phyloP scores from a whole-genome alignment of 305 asterid species.

The Solanum hybrid region DNA sequence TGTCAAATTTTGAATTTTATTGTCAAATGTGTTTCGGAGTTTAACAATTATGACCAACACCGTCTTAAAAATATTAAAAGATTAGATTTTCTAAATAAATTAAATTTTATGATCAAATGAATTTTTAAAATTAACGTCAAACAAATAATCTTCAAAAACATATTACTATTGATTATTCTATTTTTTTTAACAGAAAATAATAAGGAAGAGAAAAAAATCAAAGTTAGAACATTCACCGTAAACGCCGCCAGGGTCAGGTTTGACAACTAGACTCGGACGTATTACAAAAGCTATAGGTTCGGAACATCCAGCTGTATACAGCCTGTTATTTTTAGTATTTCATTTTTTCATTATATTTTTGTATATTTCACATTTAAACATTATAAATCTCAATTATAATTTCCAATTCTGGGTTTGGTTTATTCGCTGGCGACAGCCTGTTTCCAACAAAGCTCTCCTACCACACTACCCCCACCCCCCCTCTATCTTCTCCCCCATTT shows the following conservation, averaged over 20 bases:
- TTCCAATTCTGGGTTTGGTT: conserved; percentile 26
- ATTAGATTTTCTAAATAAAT: too few species aligned
- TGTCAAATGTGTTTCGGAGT: too few species aligned
- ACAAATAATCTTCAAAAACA: not conserved
- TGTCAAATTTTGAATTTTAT: not conserved
- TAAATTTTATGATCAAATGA: too few species aligned
- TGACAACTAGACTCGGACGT: conserved; percentile 21
- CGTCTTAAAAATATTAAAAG: too few species aligned
- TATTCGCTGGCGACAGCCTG: conserved; percentile 77
- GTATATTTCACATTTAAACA: not conserved
- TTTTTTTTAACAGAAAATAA: not conserved
- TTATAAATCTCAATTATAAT: conserved; percentile 7
- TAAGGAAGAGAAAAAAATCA: not conserved
- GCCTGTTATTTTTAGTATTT: conserved; percentile 20
- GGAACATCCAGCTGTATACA: conserved; percentile 27
- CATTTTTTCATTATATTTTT: not conserved
- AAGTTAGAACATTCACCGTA: conserved; percentile 18
- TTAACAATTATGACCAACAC: too few species aligned
- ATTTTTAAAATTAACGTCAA: not conserved
- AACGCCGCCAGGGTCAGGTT: conserved; percentile 9
- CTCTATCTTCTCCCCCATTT: not conserved
- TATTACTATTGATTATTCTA: not conserved
- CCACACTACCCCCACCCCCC: conserved; percentile 1
- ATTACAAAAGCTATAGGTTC: conserved; percentile 12
- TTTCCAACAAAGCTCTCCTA: conserved; percentile 47